Percentiles rank a stretch among this genome's conserved stretches.
These are phyloP conservation scores for Cordyceps javanica DNA, from an alignment of 2,329 filamentous ascomycete species.

Conservation along the genomic window DNA sequence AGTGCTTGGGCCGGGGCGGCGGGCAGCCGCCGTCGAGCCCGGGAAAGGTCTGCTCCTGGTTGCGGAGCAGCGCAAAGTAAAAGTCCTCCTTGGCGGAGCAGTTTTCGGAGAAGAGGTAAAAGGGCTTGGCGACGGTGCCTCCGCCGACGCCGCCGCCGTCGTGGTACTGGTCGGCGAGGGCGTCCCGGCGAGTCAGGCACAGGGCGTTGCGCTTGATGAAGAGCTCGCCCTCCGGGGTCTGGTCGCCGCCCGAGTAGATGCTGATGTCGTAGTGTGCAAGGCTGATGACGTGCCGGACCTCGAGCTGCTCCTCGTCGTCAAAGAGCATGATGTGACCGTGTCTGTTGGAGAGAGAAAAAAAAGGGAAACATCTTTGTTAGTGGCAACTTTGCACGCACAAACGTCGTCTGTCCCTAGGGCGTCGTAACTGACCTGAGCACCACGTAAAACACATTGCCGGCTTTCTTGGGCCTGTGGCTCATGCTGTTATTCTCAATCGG, in stretches of 20 bases:
- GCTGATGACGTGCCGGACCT: conserved; percentile 93
- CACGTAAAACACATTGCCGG: conserved; percentile 88
- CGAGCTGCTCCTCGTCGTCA: conserved; percentile 89
- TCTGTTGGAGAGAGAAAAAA: no score
- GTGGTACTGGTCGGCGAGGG: conserved; percentile 48
- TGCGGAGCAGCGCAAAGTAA: conserved; percentile 85
- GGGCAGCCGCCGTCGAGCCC: conserved; percentile 43
- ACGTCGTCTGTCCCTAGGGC: no score
- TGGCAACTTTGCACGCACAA: no score
- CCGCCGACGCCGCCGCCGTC: no score
- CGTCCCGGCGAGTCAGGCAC: conserved; percentile 62
- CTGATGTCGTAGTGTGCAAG: conserved; percentile 80
- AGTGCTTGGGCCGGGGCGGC: conserved; percentile 66
- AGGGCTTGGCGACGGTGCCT: conserved; percentile 63
- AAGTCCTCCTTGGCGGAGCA: conserved; percentile 97
- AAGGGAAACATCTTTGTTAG: not conserved
- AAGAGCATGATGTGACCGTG: conserved; percentile 97
- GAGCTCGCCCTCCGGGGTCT: conserved; percentile 82
- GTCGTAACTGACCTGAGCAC: conserved; percentile 88
- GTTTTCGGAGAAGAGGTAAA: conserved; percentile 92
- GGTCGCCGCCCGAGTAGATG: conserved; percentile 72
- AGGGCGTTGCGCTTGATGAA: conserved; percentile 95
- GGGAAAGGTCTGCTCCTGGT: conserved; percentile 62
- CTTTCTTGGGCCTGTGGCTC: conserved; percentile 54
- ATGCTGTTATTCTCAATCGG: conserved; percentile 42